phyloP scores from a whole-genome alignment of 2,329 filamentous ascomycete genomes.

The Westerdykella ornata region DNA sequence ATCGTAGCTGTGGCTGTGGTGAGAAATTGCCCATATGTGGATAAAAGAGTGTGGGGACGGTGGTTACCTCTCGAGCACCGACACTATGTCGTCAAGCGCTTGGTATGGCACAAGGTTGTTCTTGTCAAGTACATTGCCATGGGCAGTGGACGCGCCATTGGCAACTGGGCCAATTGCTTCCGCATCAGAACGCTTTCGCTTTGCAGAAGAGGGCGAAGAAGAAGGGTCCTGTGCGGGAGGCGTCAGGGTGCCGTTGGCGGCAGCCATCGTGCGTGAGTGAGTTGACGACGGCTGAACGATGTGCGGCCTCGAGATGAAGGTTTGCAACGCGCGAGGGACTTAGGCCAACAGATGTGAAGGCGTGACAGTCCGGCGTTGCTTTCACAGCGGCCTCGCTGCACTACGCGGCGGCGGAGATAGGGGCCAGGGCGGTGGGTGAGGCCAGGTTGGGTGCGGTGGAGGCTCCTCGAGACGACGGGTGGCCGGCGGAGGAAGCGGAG shows the following conservation, averaged over 20 bases:
- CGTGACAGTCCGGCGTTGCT: neutral
- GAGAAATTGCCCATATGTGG: neutral
- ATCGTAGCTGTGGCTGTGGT: slow-evolving; percentile 34
- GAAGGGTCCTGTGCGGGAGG: slow-evolving; percentile 3
- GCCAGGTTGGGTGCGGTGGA: no score
- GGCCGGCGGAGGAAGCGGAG: slow-evolving; percentile 15
- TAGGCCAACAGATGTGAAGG: no score
- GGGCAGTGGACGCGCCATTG: slow-evolving; percentile 26
- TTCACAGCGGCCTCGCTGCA: neutral
- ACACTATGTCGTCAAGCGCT: slow-evolving; percentile 38
- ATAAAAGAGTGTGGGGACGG: slow-evolving; percentile 1
- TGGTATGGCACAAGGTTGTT: slow-evolving; percentile 24
- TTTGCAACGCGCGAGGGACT: no score
- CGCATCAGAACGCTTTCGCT: slow-evolving; percentile 43
- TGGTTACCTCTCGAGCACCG: slow-evolving; percentile 38
- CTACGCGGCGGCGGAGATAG: neutral
- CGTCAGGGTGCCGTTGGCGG: slow-evolving; percentile 34
- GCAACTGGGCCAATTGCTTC: slow-evolving; percentile 15
- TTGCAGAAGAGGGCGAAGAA: slow-evolving; percentile 31
- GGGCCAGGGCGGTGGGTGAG: neutral
- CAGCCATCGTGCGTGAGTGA: slow-evolving; percentile 18
- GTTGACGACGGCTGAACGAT: no score
- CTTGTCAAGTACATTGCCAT: slow-evolving; percentile 10
- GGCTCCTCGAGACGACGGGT: no score
- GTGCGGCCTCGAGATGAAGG: no score